These are phyloP conservation scores for Aethionema arabicum DNA, from an alignment of 345 rosid genomes.

Conservation along the genomic window DNA sequence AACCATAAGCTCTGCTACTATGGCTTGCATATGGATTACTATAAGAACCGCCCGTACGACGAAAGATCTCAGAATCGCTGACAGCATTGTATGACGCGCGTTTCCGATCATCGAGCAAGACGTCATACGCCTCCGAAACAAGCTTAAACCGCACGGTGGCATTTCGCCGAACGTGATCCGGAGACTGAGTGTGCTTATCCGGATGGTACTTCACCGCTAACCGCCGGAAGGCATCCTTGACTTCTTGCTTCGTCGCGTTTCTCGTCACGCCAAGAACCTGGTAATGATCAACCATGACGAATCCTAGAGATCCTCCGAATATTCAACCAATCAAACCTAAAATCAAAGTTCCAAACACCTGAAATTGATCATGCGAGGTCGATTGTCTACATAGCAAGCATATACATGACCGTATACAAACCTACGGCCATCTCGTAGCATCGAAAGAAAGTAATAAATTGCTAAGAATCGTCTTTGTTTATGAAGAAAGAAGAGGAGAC, in stretches of 20 bases:
- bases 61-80: slow-evolving; percentile 28
- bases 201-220: slow-evolving; percentile 78
- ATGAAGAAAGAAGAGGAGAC: slow-evolving; percentile 8
- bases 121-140: slow-evolving; percentile 79
- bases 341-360: slow-evolving; percentile 14
- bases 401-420: not conserved
- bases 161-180: slow-evolving; percentile 47
- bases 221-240: slow-evolving; percentile 75
- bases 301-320: not conserved
- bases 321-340: slow-evolving; percentile 22
- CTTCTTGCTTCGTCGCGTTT: slow-evolving; percentile 70
- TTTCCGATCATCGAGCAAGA: slow-evolving; percentile 47
- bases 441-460: not conserved
- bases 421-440: slow-evolving; percentile 15
- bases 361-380: not conserved
- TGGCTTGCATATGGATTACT: slow-evolving; percentile 25
- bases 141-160: slow-evolving; percentile 73
- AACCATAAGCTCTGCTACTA: slow-evolving; percentile 24
- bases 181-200: slow-evolving; percentile 73
- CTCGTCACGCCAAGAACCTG: slow-evolving; percentile 56
- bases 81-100: slow-evolving; percentile 63
- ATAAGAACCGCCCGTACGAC: slow-evolving; percentile 30
- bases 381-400: not conserved
- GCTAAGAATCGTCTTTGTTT: slow-evolving; percentile 5
- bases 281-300: slow-evolving; percentile 64